Evolutionary conservation across 2,329 filamentous ascomycete genomes (phyloP).

Genomic region (Dactylellina haptotyla): DNA sequence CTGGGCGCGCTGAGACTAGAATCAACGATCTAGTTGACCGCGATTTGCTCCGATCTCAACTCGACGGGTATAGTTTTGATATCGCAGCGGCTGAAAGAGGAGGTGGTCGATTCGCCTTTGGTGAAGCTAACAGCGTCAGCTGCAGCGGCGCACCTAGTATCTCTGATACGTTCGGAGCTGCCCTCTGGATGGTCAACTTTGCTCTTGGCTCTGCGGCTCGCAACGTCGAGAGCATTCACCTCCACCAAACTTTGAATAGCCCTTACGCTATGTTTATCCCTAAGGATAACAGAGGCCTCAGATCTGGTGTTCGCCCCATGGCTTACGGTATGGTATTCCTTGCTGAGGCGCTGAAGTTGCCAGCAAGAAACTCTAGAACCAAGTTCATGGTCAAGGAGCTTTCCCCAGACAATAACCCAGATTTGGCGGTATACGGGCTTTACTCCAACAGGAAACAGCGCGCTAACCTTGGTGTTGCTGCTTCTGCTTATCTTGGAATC

Average conservation of each 20-base stretch:
- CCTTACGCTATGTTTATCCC: conserved; percentile 44
- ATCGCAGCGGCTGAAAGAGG: conserved; percentile 36
- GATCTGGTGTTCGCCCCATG: conserved; percentile 25
- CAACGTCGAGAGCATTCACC: conserved; percentile 61
- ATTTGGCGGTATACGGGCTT: conserved; percentile 41
- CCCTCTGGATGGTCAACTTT: conserved; percentile 62
- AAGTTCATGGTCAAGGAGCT: conserved; percentile 38
- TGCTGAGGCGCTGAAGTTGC: conserved; percentile 36
- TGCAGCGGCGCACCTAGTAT: conserved; percentile 62
- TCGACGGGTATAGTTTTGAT: conserved; percentile 57
- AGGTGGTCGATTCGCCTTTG: conserved; percentile 58
- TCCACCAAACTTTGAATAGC: conserved; percentile 58
- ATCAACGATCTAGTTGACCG: conserved; percentile 30
- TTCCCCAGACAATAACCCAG: not conserved
- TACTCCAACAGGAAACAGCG: conserved; percentile 35
- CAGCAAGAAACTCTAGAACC: conserved; percentile 19
- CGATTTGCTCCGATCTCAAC: conserved; percentile 53
- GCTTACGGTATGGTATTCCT: conserved; percentile 41
- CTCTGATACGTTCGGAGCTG: conserved; percentile 63
- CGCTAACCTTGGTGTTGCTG: not conserved
- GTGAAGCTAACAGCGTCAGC: conserved; percentile 63
- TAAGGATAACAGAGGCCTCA: not conserved
- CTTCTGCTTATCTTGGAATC: not conserved
- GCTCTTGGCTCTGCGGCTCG: conserved; percentile 61
- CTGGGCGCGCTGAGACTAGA: not conserved